Conservation (phyloP, 768 basidiomycete genomes). For the Calocera cornea region DNA sequence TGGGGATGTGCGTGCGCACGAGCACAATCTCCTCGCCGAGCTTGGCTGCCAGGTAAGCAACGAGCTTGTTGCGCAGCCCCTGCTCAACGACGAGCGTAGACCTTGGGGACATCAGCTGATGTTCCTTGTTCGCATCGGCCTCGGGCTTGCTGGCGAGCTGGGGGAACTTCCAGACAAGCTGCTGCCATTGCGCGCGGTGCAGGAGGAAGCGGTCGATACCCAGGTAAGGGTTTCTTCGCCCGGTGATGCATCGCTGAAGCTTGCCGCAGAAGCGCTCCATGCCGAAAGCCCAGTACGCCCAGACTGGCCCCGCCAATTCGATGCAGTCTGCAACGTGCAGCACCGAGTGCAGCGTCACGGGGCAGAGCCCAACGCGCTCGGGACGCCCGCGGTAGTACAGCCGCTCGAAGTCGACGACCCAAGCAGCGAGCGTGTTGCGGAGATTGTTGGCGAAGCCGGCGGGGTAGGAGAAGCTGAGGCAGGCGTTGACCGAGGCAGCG, state of each 20-base stretch:
- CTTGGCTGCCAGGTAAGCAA: neutral
- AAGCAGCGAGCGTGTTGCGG: neutral
- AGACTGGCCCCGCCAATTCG: slow-evolving; percentile 23
- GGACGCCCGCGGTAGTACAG: neutral
- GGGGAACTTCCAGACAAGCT: too few relatives aligned
- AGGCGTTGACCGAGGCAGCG: too few relatives aligned
- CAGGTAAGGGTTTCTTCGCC: slow-evolving; percentile 20
- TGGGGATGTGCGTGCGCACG: neutral
- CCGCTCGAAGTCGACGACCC: slow-evolving; percentile 24
- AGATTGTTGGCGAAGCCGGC: neutral
- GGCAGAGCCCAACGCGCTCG: slow-evolving; percentile 14
- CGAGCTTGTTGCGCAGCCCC: neutral
- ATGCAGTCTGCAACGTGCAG: slow-evolving; percentile 25
- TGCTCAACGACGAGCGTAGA: neutral
- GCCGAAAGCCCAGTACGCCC: slow-evolving; percentile 27
- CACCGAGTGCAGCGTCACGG: slow-evolving; percentile 27
- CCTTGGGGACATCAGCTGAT: neutral
- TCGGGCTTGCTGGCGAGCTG: neutral
- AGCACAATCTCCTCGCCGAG: neutral
- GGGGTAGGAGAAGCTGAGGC: neutral
- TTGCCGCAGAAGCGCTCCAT: slow-evolving; percentile 27
- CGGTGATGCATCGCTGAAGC: slow-evolving; percentile 19
- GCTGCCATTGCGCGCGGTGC: slow-evolving; percentile 17
- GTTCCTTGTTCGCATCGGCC: neutral
- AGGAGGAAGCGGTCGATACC: slow-evolving; percentile 20